phyloP scores from a whole-genome alignment of 2,329 filamentous ascomycete genomes.

The Canariomyces notabilis region DNA sequence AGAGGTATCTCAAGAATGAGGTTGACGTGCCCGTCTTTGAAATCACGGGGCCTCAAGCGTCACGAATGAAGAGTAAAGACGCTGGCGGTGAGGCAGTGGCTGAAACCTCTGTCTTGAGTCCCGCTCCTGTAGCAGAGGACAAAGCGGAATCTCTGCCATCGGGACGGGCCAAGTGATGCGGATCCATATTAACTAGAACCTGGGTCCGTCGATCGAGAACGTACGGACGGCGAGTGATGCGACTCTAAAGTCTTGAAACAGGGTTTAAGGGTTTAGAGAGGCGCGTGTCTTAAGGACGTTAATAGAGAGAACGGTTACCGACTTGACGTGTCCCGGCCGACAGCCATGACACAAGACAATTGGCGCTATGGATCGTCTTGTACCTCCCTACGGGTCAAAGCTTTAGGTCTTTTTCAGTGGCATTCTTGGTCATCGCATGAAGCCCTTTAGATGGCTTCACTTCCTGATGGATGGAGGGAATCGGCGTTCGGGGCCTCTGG shows the following conservation, averaged over 20 bases:
- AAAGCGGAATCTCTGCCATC: neutral
- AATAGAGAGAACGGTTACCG: too few relatives aligned
- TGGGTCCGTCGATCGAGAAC: neutral
- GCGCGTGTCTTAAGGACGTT: too few relatives aligned
- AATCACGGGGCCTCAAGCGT: neutral
- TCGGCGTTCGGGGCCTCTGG: neutral
- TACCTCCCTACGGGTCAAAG: too few relatives aligned
- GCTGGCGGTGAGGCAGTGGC: neutral
- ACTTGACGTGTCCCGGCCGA: too few relatives aligned
- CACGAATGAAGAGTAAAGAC: too few relatives aligned
- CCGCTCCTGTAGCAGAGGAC: neutral
- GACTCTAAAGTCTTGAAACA: neutral
- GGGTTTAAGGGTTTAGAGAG: too few relatives aligned
- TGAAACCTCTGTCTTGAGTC: neutral
- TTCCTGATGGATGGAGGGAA: neutral
- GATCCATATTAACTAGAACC: constrained; percentile 2
- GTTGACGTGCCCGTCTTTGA: neutral
- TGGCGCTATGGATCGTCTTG: too few relatives aligned
- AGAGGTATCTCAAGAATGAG: neutral
- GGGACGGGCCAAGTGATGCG: constrained; percentile 4
- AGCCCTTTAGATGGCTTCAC: neutral
- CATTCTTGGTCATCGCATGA: neutral
- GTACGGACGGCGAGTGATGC: neutral
- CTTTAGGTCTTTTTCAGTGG: too few relatives aligned
- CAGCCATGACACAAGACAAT: too few relatives aligned